Base-by-base conservation (phyloP, 371 early-diverging fungal genomes). In the Mortierella sp. region DNA sequence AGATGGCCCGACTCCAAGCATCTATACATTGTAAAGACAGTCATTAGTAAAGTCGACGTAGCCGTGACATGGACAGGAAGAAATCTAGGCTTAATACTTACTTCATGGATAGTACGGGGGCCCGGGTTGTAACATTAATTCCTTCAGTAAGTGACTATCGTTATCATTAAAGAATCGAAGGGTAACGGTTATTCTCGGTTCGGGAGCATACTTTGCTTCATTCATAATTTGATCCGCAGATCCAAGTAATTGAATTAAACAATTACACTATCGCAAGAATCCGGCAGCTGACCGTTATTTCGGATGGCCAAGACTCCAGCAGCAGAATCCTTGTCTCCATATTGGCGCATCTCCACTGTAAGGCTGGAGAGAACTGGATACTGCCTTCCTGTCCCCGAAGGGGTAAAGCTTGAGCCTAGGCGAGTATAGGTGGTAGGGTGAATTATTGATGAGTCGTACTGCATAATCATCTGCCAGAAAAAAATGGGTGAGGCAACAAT, bases 311-410 rank as follows among this genome's bases (percentile, higher is more conserved):
- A 58, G 1, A 80, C 62, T 54, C 72, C 75, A 5, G 65, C 66
- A 8, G 81, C 81, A 16, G 81, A 75, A 8, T 75, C 75, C 22
- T 72, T 75, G 40, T 80, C 81, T 32, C 81, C 81, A 63, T 80
- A 80, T 28, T 72, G 64, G 16, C 75, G 60, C 72, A 75, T 75
- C 39, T 75, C 66, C 3, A 75, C 81, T 32, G 76, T 75, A 43
- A 75, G 45, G 22, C 75, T 68, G 5, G 76, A 75, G 2, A 64
- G 68, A 1, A 75, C 66, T 3, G 75, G 74, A 26, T 28, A 32
- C 2, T 20, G 55, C 0, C 32, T 37, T 1, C 0, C 45, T 20
- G 49, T 9, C 0, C 49, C 18, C 6, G 26, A 35, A 5, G 74
- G 63, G 0, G 32, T 39, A 24, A 70, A 79, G 5, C 26, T 47